Evolutionary conservation across 192 early-diverging fungal species (phyloP).

Genomic region (Entomortierella beljakovae): DNA sequence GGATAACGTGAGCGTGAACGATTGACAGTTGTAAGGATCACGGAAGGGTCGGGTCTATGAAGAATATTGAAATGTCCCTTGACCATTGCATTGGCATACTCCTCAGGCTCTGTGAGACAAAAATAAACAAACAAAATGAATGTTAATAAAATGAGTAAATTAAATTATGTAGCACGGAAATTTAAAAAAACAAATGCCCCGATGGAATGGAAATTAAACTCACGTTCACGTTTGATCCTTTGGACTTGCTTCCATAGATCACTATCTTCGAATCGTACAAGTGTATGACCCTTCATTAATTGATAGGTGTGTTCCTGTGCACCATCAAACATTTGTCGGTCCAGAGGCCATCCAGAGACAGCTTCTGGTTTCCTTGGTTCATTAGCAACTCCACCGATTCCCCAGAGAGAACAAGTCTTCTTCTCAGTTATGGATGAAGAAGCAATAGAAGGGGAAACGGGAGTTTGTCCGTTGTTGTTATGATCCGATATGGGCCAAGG

Average conservation of each 20-base stretch:
- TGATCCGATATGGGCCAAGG: slow-evolving; percentile 73
- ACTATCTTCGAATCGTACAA: slow-evolving; percentile 78
- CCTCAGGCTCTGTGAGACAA: slow-evolving; percentile 20
- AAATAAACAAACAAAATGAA: neutral
- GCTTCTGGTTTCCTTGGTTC: neutral
- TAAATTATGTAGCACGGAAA: slow-evolving; percentile 6
- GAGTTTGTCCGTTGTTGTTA: neutral
- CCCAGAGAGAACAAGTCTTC: neutral
- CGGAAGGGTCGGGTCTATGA: slow-evolving; percentile 21
- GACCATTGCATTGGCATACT: slow-evolving; percentile 37
- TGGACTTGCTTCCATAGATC: slow-evolving; percentile 56
- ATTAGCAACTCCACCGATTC: neutral
- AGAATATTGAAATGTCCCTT: slow-evolving; percentile 13
- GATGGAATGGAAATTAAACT: slow-evolving; percentile 1
- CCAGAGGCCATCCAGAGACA: slow-evolving; percentile 47
- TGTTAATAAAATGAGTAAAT: neutral
- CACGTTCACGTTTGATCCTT: slow-evolving; percentile 62
- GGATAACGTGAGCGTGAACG: slow-evolving; percentile 34
- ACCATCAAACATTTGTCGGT: slow-evolving; percentile 83
- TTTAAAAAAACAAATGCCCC: neutral
- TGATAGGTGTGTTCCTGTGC: slow-evolving; percentile 82
- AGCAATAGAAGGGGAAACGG: neutral
- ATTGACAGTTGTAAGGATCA: slow-evolving; percentile 30
- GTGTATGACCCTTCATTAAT: slow-evolving; percentile 78
- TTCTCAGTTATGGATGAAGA: neutral